Conservation (phyloP, 116 monocot species). For the Posidonia oceanica region DNA sequence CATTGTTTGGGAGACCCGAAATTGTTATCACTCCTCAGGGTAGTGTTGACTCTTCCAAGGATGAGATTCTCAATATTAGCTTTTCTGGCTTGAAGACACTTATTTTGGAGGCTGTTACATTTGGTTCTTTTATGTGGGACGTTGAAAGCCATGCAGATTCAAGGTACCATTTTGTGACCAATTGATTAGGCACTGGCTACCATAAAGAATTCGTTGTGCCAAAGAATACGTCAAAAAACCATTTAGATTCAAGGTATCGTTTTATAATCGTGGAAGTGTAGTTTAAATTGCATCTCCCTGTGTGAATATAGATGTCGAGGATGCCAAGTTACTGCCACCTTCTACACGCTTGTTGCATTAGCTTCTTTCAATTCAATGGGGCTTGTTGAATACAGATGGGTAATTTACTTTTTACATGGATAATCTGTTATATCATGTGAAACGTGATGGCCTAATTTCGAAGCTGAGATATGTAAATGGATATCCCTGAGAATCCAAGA, state of each 20-base stretch:
- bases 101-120: slow-evolving; percentile 74
- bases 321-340: no score
- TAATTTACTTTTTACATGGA: no score
- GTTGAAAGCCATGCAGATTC: slow-evolving; percentile 71
- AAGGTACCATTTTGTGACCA: slow-evolving; percentile 65
- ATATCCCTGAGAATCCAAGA: no score
- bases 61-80: slow-evolving; percentile 60
- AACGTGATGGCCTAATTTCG: no score
- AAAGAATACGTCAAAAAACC: no score
- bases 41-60: slow-evolving; percentile 48
- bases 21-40: slow-evolving; percentile 43
- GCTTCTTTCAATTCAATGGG: no score
- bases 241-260: not conserved
- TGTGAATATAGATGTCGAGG: not conserved
- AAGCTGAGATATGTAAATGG: no score
- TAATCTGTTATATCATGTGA: no score
- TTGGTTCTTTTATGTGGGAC: slow-evolving; percentile 86
- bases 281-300: not conserved
- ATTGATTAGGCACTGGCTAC: slow-evolving; percentile 9
- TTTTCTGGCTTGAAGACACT: slow-evolving; percentile 55
- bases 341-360: no score
- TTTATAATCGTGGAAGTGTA: not conserved
- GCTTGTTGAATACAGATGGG: no score
- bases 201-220: not conserved
- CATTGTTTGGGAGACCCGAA: slow-evolving; percentile 64